phyloP scores from a whole-genome alignment of 139 green algal species.

The Pleodorina starrii region DNA sequence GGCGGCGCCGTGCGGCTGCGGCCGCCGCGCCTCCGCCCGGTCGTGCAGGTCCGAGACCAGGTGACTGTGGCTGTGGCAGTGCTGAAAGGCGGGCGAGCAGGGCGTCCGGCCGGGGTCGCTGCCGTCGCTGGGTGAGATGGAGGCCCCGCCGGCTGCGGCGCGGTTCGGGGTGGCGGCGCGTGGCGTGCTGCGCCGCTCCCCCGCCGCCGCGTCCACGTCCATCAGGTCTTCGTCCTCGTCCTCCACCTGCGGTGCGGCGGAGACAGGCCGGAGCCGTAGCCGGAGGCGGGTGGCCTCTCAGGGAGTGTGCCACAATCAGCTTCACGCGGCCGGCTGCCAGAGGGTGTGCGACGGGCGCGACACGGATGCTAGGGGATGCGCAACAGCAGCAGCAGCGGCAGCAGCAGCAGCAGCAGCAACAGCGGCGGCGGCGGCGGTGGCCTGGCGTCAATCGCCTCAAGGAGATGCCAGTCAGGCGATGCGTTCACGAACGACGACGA shows the following conservation, averaged over 20 bases:
- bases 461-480: no score
- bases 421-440: no score
- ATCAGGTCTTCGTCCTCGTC: not conserved
- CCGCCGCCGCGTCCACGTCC: not conserved
- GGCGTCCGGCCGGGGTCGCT: not conserved
- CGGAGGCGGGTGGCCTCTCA: no score
- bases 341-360: no score
- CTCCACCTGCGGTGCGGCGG: not conserved
- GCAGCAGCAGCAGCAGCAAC: no score
- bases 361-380: no score
- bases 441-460: no score
- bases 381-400: no score
- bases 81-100: constrained; percentile 46
- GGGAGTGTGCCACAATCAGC: no score
- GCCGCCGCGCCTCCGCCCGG: not conserved
- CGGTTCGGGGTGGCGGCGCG: not conserved
- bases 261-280: no score
- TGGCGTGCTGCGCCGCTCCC: not conserved
- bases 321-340: no score
- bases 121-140: not conserved
- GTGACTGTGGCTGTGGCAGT: constrained; percentile 41
- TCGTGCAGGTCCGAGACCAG: constrained; percentile 26
- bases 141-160: not conserved
- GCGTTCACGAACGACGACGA: no score
- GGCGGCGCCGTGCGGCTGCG: not conserved